phyloP scores from a whole-genome alignment of 2,329 filamentous ascomycete genomes.

The Aaosphaeria pasadenensis region DNA sequence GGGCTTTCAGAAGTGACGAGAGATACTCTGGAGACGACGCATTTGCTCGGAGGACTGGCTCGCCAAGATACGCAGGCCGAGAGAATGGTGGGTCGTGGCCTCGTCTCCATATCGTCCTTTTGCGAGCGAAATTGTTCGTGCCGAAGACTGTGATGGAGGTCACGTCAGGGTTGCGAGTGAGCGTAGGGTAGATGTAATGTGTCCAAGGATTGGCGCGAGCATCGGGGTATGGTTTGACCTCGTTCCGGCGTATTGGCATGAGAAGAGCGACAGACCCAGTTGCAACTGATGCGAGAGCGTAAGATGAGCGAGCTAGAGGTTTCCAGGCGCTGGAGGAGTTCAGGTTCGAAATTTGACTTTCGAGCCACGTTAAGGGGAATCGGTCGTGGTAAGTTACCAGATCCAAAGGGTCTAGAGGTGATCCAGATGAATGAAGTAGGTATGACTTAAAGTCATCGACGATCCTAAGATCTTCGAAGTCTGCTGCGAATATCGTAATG shows the following conservation, averaged over 20 bases:
- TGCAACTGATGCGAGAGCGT: conserved; percentile 1
- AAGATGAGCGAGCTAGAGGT: not conserved
- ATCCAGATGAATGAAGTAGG: no score
- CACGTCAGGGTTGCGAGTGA: not conserved
- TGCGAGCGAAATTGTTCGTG: not conserved
- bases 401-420: no score
- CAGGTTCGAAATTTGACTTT: no score
- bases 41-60: no score
- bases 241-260: not conserved
- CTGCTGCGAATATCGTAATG: no score
- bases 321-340: not conserved
- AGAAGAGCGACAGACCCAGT: not conserved
- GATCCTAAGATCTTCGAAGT: no score
- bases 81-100: not conserved
- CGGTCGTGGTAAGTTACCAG: no score
- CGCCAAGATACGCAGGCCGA: not conserved
- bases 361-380: no score
- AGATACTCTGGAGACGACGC: no score
- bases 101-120: conserved; percentile 1
- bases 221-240: not conserved
- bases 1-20: no score
- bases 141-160: not conserved
- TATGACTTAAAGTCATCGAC: no score
- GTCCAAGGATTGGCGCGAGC: conserved; percentile 1
- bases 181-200: not conserved